phyloP scores from a whole-genome alignment of 257 asterid species.

The Capsicum baccatum region DNA sequence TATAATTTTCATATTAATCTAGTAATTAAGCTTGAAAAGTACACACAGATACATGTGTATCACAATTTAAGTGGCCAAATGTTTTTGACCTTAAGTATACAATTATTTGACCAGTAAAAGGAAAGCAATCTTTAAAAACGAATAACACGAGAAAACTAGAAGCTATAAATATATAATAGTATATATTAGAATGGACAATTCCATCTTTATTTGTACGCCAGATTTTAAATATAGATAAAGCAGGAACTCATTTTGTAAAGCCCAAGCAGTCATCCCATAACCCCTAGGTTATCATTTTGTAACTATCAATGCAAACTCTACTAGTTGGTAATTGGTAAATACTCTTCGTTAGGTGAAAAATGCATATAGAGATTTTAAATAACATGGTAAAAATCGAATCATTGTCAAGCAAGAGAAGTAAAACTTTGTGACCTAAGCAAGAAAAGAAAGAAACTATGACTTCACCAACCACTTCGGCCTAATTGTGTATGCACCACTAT shows the following conservation, averaged over 20 bases:
- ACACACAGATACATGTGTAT: neutral
- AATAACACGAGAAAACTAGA: too few species aligned
- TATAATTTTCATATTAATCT: neutral
- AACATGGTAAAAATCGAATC: neutral
- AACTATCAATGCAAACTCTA: too few species aligned
- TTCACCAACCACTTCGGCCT: neutral
- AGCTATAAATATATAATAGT: too few species aligned
- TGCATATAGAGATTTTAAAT: neutral
- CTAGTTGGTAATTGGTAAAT: neutral
- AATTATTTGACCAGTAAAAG: slow-evolving; percentile 15
- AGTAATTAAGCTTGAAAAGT: slow-evolving; percentile 20
- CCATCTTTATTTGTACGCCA: too few species aligned
- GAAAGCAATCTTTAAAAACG: neutral
- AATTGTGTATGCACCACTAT: neutral
- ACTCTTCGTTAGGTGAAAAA: neutral
- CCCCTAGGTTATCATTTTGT: too few species aligned
- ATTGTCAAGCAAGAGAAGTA: neutral
- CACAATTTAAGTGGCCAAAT: neutral
- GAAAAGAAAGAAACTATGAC: neutral
- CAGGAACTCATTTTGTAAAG: too few species aligned
- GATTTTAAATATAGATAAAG: too few species aligned
- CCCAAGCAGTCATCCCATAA: too few species aligned
- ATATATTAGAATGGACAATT: too few species aligned
- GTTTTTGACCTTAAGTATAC: neutral
- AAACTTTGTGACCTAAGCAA: neutral